These are phyloP conservation scores for Carex littledalei DNA, from an alignment of 176 grass and related monocot species.

Conservation along the genomic window DNA sequence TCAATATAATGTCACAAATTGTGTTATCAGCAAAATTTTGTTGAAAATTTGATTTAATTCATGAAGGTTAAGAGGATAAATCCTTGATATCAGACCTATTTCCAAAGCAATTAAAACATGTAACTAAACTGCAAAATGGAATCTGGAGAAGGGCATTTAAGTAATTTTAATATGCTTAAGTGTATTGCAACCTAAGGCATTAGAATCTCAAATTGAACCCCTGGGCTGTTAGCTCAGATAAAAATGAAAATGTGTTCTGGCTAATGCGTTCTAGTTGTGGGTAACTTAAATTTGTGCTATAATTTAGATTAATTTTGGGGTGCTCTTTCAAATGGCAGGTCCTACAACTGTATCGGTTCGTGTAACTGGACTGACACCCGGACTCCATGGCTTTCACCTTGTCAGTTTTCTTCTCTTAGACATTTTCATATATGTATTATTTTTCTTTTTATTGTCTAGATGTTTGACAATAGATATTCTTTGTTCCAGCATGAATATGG, in stretches of 20 bases:
- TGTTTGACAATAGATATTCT: neutral
- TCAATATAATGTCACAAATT: neutral
- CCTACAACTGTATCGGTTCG: slow-evolving; percentile 65
- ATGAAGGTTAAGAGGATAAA: neutral
- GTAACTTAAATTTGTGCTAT: neutral
- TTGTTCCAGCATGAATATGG: slow-evolving; percentile 74
- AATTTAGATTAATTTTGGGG: neutral
- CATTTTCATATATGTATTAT: neutral
- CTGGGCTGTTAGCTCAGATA: neutral
- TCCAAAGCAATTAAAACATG: neutral
- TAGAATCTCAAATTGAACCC: neutral
- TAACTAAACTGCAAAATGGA: neutral
- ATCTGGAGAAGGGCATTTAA: neutral
- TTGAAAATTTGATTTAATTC: neutral
- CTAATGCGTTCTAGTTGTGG: neutral
- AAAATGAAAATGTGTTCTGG: neutral
- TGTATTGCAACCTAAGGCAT: neutral
- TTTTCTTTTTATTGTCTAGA: neutral
- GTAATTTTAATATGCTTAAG: neutral
- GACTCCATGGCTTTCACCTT: slow-evolving; percentile 78
- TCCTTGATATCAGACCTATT: neutral
- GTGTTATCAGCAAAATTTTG: neutral
- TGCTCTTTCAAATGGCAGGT: slow-evolving; percentile 33
- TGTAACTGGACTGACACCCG: slow-evolving; percentile 72
- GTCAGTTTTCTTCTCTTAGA: slow-evolving; percentile 30